Base-by-base conservation (phyloP, 331 rosid genomes). In the Saraca asoca region DNA sequence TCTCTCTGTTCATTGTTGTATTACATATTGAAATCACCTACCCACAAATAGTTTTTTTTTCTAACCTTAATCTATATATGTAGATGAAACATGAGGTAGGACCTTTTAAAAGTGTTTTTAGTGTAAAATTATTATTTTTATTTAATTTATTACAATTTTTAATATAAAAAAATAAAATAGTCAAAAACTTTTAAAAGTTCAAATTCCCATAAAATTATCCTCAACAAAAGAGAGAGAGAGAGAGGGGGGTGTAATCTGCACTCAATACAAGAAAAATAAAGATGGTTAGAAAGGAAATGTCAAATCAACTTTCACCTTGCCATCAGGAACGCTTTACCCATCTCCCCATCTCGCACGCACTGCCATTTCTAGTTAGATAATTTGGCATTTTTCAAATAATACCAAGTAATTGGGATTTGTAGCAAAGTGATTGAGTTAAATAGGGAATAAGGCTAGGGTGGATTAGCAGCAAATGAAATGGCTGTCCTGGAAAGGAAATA, bases 11-110 rank as follows among this genome's bases (percentile, higher is more conserved):
- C 2, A 39, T 24, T 7, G 43, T 7, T 8, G 43, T 7, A 39
- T 2, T 8, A 0, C 11, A 39, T 39, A 1, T 39, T 42, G 50
- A 65, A 58, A 68, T 56, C 66, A 57, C 31, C 69, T 69, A 31
- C 51, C 41, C 42, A 62, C 7, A 7, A 83, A 84, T 35, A 64
- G 11, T 51, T 63, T 85, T 81, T 82, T 71, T 78, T 39, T 64
- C 43, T 50, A 45, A 7, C 38, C 5, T 2, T 20, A n/a, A n/a
- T 43, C 61, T 38, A n/a, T 9, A 9, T n/a, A 20, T 16, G 43
- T 33, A 51, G 41, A 56, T 55, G 60, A 72, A 50, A n/a, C 67
- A 41, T 31, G 17, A 18, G 41, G 41, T 6, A 7, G 39, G 39
- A 7, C 5, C n/a, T n/a, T n/a, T n/a, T n/a, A n/a, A n/a, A n/a